phyloP scores from a whole-genome alignment of 2,329 filamentous ascomycete genomes.

The Diaporthe amygdali region DNA sequence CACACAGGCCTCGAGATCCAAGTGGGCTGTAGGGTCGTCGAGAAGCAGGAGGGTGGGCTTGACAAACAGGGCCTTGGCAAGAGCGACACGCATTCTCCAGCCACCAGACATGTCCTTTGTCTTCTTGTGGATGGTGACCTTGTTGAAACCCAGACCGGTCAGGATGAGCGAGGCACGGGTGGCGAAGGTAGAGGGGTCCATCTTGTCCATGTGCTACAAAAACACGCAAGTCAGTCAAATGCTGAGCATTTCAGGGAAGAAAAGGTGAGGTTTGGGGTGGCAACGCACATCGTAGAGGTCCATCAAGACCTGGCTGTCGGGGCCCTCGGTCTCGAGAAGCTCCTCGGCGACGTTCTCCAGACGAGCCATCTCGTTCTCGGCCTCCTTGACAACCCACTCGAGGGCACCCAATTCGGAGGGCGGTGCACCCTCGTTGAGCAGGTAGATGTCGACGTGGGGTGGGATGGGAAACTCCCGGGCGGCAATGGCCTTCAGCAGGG shows the following conservation, averaged over 20 bases:
- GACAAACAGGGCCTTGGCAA: slow-evolving; percentile 97
- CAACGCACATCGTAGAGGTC: slow-evolving; percentile 89
- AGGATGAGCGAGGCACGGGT: slow-evolving; percentile 95
- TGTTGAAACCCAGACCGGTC: slow-evolving; percentile 99
- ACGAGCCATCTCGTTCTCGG: slow-evolving; percentile 88
- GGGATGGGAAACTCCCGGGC: slow-evolving; percentile 95
- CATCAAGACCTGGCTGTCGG: slow-evolving; percentile 87
- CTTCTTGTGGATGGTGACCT: slow-evolving; percentile 96
- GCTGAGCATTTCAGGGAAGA: slow-evolving; percentile 23
- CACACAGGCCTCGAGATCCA: slow-evolving; percentile 99
- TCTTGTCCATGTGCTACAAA: slow-evolving; percentile 89
- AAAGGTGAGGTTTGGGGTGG: neutral
- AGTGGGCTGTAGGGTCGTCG: slow-evolving; percentile 97
- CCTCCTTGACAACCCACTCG: slow-evolving; percentile 96
- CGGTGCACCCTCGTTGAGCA: slow-evolving; percentile 95
- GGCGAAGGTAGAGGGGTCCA: slow-evolving; percentile 97
- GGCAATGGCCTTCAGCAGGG: slow-evolving; percentile 93
- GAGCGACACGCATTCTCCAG: slow-evolving; percentile 99
- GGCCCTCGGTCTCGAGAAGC: slow-evolving; percentile 89
- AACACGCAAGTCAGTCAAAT: slow-evolving; percentile 28
- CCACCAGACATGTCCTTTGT: slow-evolving; percentile 99
- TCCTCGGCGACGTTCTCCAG: slow-evolving; percentile 89
- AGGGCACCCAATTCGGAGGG: slow-evolving; percentile 87
- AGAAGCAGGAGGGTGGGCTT: slow-evolving; percentile 95
- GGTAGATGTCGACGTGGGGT: slow-evolving; percentile 96